Percentiles rank a stretch among this genome's conserved stretches.
phyloP scores from a whole-genome alignment of 2,329 filamentous ascomycete genomes.

The Zymoseptoria brevis region DNA sequence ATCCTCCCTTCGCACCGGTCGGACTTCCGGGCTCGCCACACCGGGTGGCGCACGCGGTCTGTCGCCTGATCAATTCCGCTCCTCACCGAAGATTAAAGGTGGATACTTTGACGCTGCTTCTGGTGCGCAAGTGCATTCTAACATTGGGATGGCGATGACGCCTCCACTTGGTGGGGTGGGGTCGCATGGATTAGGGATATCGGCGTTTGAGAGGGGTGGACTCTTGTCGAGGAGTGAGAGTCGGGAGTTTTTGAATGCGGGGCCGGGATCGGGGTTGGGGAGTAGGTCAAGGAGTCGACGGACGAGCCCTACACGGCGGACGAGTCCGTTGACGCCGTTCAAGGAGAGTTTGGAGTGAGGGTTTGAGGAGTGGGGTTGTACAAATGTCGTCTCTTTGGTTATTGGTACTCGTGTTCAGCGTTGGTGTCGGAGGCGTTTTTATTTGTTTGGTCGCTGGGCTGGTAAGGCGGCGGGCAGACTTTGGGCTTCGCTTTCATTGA shows the following conservation, averaged over 20 bases:
- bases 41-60: slow-evolving; percentile 35
- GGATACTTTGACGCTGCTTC: slow-evolving; percentile 39
- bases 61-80: slow-evolving; percentile 25
- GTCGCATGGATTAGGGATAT: slow-evolving; percentile 22
- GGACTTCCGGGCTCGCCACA: slow-evolving; percentile 60
- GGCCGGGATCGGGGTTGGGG: slow-evolving; percentile 38
- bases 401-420: too few relatives aligned
- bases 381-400: too few relatives aligned
- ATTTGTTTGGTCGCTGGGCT: too few relatives aligned
- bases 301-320: slow-evolving; percentile 41
- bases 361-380: too few relatives aligned
- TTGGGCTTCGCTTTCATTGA: too few relatives aligned
- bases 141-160: slow-evolving; percentile 4
- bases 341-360: slow-evolving; percentile 32
- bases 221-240: slow-evolving; percentile 72
- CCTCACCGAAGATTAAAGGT: slow-evolving; percentile 20
- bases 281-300: slow-evolving; percentile 39
- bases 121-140: slow-evolving; percentile 10
- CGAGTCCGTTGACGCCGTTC: slow-evolving; percentile 29
- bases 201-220: slow-evolving; percentile 56
- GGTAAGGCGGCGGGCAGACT: too few relatives aligned
- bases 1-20: slow-evolving; percentile 33
- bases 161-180: background rate
- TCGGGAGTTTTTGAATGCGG: slow-evolving; percentile 51
- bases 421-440: too few relatives aligned